Conservation (phyloP, 352 stramenopile genomes). For the Plasmopara muralis region DNA sequence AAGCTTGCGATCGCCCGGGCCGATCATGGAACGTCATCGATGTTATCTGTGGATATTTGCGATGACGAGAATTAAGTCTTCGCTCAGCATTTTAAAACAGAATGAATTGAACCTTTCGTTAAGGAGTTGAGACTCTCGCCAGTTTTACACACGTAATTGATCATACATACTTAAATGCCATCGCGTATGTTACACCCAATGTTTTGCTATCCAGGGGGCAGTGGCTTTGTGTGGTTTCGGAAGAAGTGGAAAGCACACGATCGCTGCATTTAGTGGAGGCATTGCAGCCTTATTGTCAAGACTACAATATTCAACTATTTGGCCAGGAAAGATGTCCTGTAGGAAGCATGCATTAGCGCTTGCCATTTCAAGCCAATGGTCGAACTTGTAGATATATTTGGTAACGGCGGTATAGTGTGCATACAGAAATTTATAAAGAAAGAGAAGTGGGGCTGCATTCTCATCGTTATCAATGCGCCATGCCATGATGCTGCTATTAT, state of each 20-base stretch:
- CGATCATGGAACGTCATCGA: slow-evolving; percentile 20
- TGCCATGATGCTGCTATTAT: slow-evolving; percentile 73
- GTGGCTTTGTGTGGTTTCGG: slow-evolving; percentile 65
- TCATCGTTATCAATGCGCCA: slow-evolving; percentile 28
- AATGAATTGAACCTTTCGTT: background rate
- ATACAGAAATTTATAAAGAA: slow-evolving; percentile 36
- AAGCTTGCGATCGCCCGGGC: slow-evolving; percentile 55
- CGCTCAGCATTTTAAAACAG: background rate
- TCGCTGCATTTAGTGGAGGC: slow-evolving; percentile 23
- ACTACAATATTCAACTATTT: slow-evolving; percentile 70
- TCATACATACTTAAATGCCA: background rate
- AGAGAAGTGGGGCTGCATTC: slow-evolving; percentile 7
- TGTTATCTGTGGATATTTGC: slow-evolving; percentile 27
- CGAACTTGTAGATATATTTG: slow-evolving; percentile 78
- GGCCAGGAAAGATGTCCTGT: slow-evolving; percentile 35
- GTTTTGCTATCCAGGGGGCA: slow-evolving; percentile 37
- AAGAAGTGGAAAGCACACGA: slow-evolving; percentile 80
- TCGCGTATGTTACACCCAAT: slow-evolving; percentile 27
- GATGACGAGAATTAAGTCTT: slow-evolving; percentile 23
- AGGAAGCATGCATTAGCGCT: slow-evolving; percentile 27
- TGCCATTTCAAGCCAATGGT: slow-evolving; percentile 83
- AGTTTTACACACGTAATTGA: background rate
- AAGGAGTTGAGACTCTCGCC: slow-evolving; percentile 1
- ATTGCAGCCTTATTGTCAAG: slow-evolving; percentile 14
- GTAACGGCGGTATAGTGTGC: slow-evolving; percentile 31